Evolutionary conservation across 2,329 filamentous ascomycete species (phyloP), one percentile per base, ranked within the genome.

Genomic region (Endocalyx cinctus): DNA sequence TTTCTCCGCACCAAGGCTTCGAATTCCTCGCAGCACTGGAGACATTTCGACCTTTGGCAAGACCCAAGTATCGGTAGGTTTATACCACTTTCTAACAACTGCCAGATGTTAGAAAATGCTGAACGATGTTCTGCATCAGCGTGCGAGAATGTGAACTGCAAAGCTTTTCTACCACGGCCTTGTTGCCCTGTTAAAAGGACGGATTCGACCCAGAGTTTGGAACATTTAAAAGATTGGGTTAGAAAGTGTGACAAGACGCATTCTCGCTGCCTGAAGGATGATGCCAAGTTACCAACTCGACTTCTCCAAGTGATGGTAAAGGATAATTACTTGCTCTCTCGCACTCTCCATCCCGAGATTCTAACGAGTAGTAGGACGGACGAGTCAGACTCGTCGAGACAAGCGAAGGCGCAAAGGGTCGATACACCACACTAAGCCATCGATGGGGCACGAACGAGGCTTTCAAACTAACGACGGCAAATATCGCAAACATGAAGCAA

Each of bases 161-260:
- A 27, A 15, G 26, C 13, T 27, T 27, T 27, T 15, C 8, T 27
- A 13, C 26, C 26, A 27, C 26, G 26, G 7, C 10, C 7, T 27
- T 27, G 26, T 27, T n/a, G n/a, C n/a, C 22, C 27, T n/a, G 33
- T 34, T 18, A 14, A 25, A 29, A 25, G 26, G 22, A 34, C 27
- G 14, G 14, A 34, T 29, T 34, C 27, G 12, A 17, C 11, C 15
- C 25, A 34, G 32, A 34, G 32, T 23, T 29, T 34, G 16, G 32
- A 13, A 29, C 32, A 34, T 29, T 16, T 34, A 27, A 29, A 28
- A 29, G 13, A 15, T 34, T 34, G 32, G 32, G 13, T 34, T n/a
- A 34, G 18, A 17, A 34, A 27, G 26, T 34, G 25, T 27, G 18
- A 34, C 8, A 15, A 27, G 16, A 27, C 26, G 13, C 26, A 27